Percentiles rank a stretch among this genome's conserved stretches.
phyloP scores from a whole-genome alignment of 2,329 filamentous ascomycete species.

The Emmonsiellopsis sp. region DNA sequence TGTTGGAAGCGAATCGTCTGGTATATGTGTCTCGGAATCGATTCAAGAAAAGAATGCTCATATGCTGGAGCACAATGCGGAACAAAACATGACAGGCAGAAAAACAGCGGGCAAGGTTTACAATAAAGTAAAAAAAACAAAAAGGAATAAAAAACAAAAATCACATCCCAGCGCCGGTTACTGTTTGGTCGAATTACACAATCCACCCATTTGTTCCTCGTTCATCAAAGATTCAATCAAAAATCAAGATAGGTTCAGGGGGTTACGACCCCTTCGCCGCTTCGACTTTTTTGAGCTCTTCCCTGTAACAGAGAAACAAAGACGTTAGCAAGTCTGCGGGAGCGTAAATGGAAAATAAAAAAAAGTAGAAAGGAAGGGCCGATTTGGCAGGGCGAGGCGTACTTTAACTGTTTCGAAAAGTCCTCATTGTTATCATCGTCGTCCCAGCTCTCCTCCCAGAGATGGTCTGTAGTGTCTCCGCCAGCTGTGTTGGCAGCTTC shows the following conservation, averaged over 20 bases:
- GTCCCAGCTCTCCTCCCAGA: slow-evolving; percentile 99
- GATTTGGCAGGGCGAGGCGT: slow-evolving; percentile 54
- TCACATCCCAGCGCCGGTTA: not conserved
- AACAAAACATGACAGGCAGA: not conserved
- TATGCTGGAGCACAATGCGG: too few species aligned
- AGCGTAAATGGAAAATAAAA: slow-evolving; percentile 5
- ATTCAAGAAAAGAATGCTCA: too few species aligned
- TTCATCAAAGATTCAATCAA: not conserved
- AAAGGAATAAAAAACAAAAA: not conserved
- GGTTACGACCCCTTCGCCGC: slow-evolving; percentile 28
- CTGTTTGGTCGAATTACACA: not conserved
- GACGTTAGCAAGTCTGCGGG: not conserved
- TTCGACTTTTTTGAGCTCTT: slow-evolving; percentile 93
- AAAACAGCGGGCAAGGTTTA: not conserved
- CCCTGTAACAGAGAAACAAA: slow-evolving; percentile 28
- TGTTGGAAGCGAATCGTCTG: too few species aligned
- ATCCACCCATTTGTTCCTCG: too few species aligned
- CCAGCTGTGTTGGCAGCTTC: slow-evolving; percentile 43
- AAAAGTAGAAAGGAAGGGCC: slow-evolving; percentile 25
- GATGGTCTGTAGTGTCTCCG: slow-evolving; percentile 59
- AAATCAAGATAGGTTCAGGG: not conserved
- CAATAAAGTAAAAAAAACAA: not conserved
- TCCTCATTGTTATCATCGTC: slow-evolving; percentile 96
- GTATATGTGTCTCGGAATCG: too few species aligned
- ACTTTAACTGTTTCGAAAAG: slow-evolving; percentile 92